Evolutionary conservation across 257 asterid genomes (phyloP).

Genomic region (Ilex aquifolium): DNA sequence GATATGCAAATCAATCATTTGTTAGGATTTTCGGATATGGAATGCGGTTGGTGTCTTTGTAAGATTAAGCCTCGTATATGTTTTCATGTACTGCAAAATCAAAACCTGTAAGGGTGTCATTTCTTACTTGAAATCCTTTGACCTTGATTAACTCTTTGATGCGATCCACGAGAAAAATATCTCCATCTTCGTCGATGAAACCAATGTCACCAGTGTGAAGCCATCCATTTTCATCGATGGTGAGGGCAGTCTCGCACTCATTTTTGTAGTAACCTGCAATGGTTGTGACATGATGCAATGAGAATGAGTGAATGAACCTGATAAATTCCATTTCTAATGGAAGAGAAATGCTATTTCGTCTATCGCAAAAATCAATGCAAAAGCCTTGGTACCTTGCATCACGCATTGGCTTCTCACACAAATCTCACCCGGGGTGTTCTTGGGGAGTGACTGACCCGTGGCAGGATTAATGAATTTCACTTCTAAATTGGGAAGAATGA

Average conservation of each 20-base stretch:
- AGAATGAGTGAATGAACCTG: too few relatives aligned
- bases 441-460: conserved; percentile 51
- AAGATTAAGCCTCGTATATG: too few relatives aligned
- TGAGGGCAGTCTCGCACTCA: conserved; percentile 63
- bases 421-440: conserved; percentile 71
- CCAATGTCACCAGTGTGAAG: conserved; percentile 96
- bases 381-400: conserved; percentile 53
- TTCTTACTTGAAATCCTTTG: conserved; percentile 79
- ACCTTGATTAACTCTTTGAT: conserved; percentile 87
- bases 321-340: neutral
- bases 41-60: too few relatives aligned
- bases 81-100: too few relatives aligned
- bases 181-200: conserved; percentile 83
- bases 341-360: neutral
- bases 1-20: too few relatives aligned
- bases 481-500: conserved; percentile 83
- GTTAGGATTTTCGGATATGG: too few relatives aligned
- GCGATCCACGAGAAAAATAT: conserved; percentile 76
- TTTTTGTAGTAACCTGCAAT: conserved; percentile 81
- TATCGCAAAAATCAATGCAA: too few relatives aligned
- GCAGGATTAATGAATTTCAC: conserved; percentile 81
- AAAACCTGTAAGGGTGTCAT: too few relatives aligned
- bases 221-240: conserved; percentile 82
- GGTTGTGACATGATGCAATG: too few relatives aligned
- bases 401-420: conserved; percentile 93